phyloP scores from a whole-genome alignment of 192 early-diverging fungal genomes.

The Gigaspora rosea region DNA sequence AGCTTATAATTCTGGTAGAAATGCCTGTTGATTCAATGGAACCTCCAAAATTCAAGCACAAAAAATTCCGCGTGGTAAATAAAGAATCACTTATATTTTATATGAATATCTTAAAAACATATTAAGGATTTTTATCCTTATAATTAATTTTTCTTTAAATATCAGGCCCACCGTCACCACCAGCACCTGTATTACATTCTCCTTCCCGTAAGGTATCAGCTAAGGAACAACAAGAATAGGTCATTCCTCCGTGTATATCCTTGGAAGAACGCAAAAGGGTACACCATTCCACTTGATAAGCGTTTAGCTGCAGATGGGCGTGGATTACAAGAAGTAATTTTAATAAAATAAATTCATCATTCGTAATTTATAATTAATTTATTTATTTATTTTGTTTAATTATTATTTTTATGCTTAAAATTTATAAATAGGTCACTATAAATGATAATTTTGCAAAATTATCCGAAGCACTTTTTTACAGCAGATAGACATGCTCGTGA shows the following conservation, averaged over 20 bases:
- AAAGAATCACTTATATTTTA: background rate
- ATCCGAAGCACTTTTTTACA: conserved; percentile 88
- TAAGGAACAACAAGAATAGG: conserved; percentile 96
- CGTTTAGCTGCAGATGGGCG: conserved; percentile 96
- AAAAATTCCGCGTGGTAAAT: conserved; percentile 72
- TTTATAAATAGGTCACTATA: conserved; percentile 53
- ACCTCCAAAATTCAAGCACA: conserved; percentile 89
- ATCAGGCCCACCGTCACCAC: conserved; percentile 78
- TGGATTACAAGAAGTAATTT: conserved; percentile 81
- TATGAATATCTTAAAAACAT: background rate
- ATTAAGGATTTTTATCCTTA: background rate
- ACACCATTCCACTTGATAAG: conserved; percentile 98
- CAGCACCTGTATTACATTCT: conserved; percentile 97
- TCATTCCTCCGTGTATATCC: conserved; percentile 97
- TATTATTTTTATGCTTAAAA: background rate
- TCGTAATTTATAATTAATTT: background rate
- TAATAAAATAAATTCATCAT: background rate
- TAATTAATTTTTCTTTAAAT: conserved; percentile 7
- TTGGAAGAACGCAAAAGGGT: conserved; percentile 99
- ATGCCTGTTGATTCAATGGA: conserved; percentile 97
- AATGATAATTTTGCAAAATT: conserved; percentile 98
- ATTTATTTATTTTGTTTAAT: background rate
- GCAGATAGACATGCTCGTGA: conserved; percentile 93
- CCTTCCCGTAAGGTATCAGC: conserved; percentile 95
- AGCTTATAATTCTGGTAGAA: conserved; percentile 79